Evolutionary conservation across 1,284 basidiomycete genomes (phyloP), one percentile per base, ranked within the genome.

Genomic region (Sphaerobolus stellatus): DNA sequence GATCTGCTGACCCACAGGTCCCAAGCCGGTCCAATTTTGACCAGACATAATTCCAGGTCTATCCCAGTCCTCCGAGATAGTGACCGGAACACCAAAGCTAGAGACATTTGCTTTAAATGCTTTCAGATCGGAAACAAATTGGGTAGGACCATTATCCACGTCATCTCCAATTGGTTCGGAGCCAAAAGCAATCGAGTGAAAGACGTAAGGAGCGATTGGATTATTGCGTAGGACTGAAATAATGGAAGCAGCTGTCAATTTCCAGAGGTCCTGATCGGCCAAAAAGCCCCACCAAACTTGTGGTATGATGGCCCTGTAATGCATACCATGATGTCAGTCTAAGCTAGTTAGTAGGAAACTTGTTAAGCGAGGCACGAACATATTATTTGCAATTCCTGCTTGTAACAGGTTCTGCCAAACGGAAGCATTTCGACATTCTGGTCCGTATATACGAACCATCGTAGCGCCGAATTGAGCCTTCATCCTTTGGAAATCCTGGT

Each of bases 201-300:
- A 56, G 1, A 56, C 55, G 31, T 51, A 56, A 18, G 55, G 55
- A 31, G 55, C 55, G 18, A 56, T 24, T 5, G 50, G 50, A 5
- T 43, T 50, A 31, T 56, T 48, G n/a, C 25, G 33, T 2, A 52
- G 27, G 28, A 56, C 43, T 9, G 49, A 48, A 25, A 48, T 11
- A 45, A 56, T 48, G 7, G 55, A 46, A 18, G 20, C 25, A 18
- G 50, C 50, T 1, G 55, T 52, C 7, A 51, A 31, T 18, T 52
- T 51, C 55, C 55, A 56, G 5, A 56, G 45, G 33, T 24, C 31
- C 20, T 56, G 55, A 33, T 56, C 41, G 25, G 22, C 28, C 11
- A 47, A 41, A 33, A 56, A 56, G 20, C 55, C 55, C 55, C 55
- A 56, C 55, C 55, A 56, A 16, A 56, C 50, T 36, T 56, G 55